phyloP scores from a whole-genome alignment of 805 yeast genomes.

The Wickerhamomyces chambardii region DNA sequence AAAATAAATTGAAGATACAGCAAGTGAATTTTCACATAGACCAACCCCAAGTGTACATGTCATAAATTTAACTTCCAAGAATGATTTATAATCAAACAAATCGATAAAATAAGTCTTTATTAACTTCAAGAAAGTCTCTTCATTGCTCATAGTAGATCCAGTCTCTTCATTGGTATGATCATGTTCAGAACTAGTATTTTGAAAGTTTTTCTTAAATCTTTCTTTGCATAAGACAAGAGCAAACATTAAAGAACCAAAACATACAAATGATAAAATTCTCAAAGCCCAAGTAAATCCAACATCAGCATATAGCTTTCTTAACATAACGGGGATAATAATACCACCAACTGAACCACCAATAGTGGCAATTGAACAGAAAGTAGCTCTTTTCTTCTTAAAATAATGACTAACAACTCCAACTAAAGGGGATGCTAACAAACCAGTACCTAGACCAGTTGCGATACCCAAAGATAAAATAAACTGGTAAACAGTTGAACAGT shows the following conservation, averaged over 20 bases:
- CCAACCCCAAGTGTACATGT: slow-evolving; percentile 30
- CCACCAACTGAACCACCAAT: slow-evolving; percentile 48
- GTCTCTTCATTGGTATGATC: slow-evolving; percentile 19
- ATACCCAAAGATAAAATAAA: slow-evolving; percentile 49
- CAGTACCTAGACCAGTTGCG: slow-evolving; percentile 45
- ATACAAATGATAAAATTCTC: slow-evolving; percentile 37
- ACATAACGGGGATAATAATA: slow-evolving; percentile 39
- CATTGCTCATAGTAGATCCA: slow-evolving; percentile 5
- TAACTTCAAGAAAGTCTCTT: slow-evolving; percentile 3
- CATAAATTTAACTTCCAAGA: slow-evolving; percentile 32
- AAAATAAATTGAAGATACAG: slow-evolving; percentile 35
- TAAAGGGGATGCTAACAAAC: slow-evolving; percentile 47
- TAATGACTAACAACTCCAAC: slow-evolving; percentile 54
- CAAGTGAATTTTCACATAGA: slow-evolving; percentile 33
- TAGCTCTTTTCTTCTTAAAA: slow-evolving; percentile 47
- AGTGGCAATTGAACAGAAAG: slow-evolving; percentile 37
- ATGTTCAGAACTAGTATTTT: no score
- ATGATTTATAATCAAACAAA: slow-evolving; percentile 25
- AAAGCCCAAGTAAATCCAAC: slow-evolving; percentile 52
- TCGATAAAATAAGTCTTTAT: slow-evolving; percentile 6
- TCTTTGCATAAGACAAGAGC: slow-evolving; percentile 28
- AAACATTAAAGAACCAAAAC: slow-evolving; percentile 23
- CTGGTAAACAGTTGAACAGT: slow-evolving; percentile 40
- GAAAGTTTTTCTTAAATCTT: slow-evolving; percentile 11
- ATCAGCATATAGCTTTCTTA: slow-evolving; percentile 33